phyloP scores from a whole-genome alignment of 805 yeast genomes.

The Candida nemodendra region DNA sequence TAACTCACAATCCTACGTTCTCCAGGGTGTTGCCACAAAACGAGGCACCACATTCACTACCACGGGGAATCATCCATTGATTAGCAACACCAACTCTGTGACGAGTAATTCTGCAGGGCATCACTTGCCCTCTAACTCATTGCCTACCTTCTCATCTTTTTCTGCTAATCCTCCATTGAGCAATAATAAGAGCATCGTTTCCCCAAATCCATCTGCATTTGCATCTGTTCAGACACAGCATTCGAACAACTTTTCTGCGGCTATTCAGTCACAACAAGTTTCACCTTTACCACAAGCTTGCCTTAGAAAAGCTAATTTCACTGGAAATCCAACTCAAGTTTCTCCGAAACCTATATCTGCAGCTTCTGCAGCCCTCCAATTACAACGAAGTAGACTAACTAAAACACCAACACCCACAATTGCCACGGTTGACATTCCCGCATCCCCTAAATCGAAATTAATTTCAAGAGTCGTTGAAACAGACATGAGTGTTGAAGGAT shows the following conservation, averaged over 20 bases:
- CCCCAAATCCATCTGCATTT: not conserved
- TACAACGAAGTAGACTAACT: constrained; percentile 8
- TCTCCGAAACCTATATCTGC: constrained; percentile 3
- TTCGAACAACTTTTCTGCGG: not conserved
- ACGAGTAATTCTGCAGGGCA: not conserved
- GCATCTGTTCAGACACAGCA: not conserved
- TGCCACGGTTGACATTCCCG: constrained; percentile 21
- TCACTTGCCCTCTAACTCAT: not conserved
- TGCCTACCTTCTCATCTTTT: constrained; percentile 7
- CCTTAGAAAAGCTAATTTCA: not conserved
- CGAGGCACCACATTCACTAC: constrained; percentile 20
- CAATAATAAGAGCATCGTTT: not conserved
- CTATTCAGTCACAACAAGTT: not conserved
- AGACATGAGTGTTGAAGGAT: constrained; percentile 26
- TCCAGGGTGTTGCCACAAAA: constrained; percentile 21
- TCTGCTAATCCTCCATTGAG: constrained; percentile 7
- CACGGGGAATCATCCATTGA: constrained; percentile 1
- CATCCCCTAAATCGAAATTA: constrained; percentile 24
- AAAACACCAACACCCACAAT: constrained; percentile 25
- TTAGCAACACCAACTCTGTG: not conserved
- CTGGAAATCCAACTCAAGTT: constrained; percentile 1
- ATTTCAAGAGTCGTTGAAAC: constrained; percentile 21
- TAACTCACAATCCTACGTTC: constrained; percentile 28
- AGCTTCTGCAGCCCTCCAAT: constrained; percentile 4
- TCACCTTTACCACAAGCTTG: not conserved